Percentiles rank a stretch among this genome's conserved stretches.
Evolutionary conservation across 164 flowering plant species (phyloP).

Genomic region (Kalanchoe fedtschenkoi): DNA sequence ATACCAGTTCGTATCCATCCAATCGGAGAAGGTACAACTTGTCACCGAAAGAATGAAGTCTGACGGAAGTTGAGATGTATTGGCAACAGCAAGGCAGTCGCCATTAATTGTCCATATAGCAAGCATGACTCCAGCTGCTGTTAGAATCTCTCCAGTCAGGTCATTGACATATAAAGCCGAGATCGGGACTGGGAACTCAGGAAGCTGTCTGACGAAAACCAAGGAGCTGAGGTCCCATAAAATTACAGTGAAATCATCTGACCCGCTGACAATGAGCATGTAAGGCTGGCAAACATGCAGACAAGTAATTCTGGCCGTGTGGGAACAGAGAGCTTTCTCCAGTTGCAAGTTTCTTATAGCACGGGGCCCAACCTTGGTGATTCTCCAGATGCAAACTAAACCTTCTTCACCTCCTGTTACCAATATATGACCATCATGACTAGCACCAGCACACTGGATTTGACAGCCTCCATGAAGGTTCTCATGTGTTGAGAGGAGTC

Average conservation of each 20-base stretch:
- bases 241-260: conserved; percentile 87
- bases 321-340: conserved; percentile 78
- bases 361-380: conserved; percentile 54
- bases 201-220: conserved; percentile 78
- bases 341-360: conserved; percentile 32
- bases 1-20: conserved; percentile 83
- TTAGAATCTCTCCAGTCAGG: conserved; percentile 76
- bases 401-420: conserved; percentile 97
- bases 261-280: conserved; percentile 84
- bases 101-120: conserved; percentile 96
- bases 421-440: conserved; percentile 75
- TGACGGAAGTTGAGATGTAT: conserved; percentile 90
- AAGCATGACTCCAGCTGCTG: conserved; percentile 88
- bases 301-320: conserved; percentile 75
- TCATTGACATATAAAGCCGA: conserved; percentile 91
- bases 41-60: conserved; percentile 78
- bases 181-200: conserved; percentile 82
- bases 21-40: conserved; percentile 73
- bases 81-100: conserved; percentile 78
- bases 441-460: conserved; percentile 75
- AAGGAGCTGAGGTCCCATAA: conserved; percentile 93
- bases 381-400: conserved; percentile 73
- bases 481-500: conserved; percentile 88
- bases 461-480: conserved; percentile 88
- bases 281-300: conserved; percentile 85